Evolutionary conservation across 2,329 filamentous ascomycete species (phyloP).

Genomic region (Colletotrichum somersetense): DNA sequence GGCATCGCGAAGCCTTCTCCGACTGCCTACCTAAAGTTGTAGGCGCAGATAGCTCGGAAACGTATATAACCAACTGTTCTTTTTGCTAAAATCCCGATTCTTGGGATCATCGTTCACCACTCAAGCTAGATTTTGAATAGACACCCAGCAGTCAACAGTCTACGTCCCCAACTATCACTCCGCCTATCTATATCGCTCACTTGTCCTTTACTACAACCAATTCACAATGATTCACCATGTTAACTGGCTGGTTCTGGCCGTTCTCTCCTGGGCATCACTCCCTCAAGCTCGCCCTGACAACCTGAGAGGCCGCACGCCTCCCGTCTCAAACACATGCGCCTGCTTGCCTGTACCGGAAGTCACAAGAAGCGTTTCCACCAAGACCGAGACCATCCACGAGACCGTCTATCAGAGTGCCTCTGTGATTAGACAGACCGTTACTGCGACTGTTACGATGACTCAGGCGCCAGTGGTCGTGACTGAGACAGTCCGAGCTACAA

Average conservation of each 20-base stretch:
- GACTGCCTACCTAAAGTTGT: background rate
- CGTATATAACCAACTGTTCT: slow-evolving; percentile 18
- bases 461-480: slow-evolving; percentile 23
- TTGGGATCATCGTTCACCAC: background rate
- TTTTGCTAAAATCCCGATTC: background rate
- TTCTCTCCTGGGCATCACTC: slow-evolving; percentile 26
- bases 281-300: slow-evolving; percentile 30
- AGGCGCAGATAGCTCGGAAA: too few relatives aligned
- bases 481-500: slow-evolving; percentile 26
- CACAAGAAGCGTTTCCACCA: slow-evolving; percentile 38
- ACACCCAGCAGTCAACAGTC: background rate
- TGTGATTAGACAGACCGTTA: slow-evolving; percentile 42
- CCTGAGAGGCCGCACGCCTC: slow-evolving; percentile 28
- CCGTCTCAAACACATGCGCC: slow-evolving; percentile 39
- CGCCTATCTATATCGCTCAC: background rate
- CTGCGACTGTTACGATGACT: slow-evolving; percentile 40
- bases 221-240: slow-evolving; percentile 43
- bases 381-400: slow-evolving; percentile 23
- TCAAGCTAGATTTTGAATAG: background rate
- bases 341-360: slow-evolving; percentile 19
- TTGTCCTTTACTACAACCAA: background rate
- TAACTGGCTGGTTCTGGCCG: slow-evolving; percentile 12
- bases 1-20: background rate
- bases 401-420: slow-evolving; percentile 45
- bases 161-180: background rate